Evolutionary conservation across 371 early-diverging fungal species (phyloP).

Genomic region (Mortierella sp.): DNA sequence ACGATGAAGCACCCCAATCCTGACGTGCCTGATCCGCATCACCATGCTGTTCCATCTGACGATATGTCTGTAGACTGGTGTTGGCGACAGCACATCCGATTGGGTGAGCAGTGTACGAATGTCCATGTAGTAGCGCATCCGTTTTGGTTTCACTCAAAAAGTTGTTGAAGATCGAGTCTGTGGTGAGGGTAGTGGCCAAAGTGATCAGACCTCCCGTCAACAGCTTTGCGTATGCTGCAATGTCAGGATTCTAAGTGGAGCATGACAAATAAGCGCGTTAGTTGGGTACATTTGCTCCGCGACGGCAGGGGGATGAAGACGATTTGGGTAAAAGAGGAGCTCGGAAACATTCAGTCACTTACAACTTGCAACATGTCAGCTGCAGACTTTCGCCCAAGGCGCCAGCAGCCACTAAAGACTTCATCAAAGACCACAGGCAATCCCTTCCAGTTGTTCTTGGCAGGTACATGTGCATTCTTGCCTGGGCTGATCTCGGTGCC

Average conservation of each 20-base stretch:
- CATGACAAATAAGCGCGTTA: neutral
- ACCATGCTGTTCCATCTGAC: conserved; percentile 56
- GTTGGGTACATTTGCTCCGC: no score
- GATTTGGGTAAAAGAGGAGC: neutral
- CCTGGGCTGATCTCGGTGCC: conserved; percentile 55
- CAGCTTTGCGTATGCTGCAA: conserved; percentile 81
- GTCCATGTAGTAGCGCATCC: conserved; percentile 84
- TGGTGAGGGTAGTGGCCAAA: conserved; percentile 77
- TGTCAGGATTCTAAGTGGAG: conserved; percentile 71
- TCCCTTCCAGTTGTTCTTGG: conserved; percentile 61
- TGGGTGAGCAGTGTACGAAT: conserved; percentile 89
- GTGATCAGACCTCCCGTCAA: conserved; percentile 85
- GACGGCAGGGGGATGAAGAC: no score
- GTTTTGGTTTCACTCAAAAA: conserved; percentile 75
- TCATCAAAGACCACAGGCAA: conserved; percentile 88
- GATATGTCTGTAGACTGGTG: conserved; percentile 65
- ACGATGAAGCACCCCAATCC: conserved; percentile 54
- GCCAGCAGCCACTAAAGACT: conserved; percentile 84
- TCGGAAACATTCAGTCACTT: conserved; percentile 51
- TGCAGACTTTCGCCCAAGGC: conserved; percentile 74
- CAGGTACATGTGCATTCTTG: conserved; percentile 27
- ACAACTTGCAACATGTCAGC: conserved; percentile 75
- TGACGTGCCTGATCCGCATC: conserved; percentile 56
- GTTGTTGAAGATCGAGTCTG: conserved; percentile 70
- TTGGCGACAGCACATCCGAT: conserved; percentile 83